Conservation (phyloP, 768 basidiomycete genomes). For the Dacryopinax spathularia region DNA sequence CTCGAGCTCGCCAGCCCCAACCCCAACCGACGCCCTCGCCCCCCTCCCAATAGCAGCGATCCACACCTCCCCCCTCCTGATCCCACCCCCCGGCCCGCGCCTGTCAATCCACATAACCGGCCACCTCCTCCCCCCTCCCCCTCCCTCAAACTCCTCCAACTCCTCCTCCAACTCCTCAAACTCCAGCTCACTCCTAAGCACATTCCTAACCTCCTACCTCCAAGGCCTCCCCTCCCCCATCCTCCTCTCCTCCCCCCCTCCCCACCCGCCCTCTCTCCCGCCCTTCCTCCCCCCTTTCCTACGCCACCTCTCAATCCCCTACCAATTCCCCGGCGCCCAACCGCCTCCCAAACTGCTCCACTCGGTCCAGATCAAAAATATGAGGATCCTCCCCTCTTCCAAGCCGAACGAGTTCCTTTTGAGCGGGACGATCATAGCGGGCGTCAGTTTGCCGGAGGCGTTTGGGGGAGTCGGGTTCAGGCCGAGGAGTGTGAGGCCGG, state of each 20-base stretch:
- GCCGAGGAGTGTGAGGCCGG: conserved; percentile 43
- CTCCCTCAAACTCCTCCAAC: conserved; percentile 29
- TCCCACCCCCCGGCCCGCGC: conserved; percentile 45
- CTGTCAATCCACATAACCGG: conserved; percentile 46
- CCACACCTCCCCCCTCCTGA: conserved; percentile 38
- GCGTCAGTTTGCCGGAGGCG: conserved; percentile 52
- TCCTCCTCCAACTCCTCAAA: conserved; percentile 13
- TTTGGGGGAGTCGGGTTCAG: conserved; percentile 41
- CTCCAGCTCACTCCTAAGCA: conserved; percentile 5
- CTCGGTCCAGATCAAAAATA: conserved; percentile 58
- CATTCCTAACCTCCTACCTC: conserved; percentile 29
- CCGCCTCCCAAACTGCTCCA: conserved; percentile 52
- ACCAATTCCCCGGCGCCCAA: conserved; percentile 50
- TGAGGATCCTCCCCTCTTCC: conserved; percentile 46
- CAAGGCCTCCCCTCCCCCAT: conserved; percentile 13
- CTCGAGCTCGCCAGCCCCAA: not conserved
- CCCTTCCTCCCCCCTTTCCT: conserved; percentile 43
- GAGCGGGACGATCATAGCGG: conserved; percentile 52
- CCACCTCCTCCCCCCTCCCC: conserved; percentile 33
- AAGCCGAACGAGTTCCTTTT: conserved; percentile 35
- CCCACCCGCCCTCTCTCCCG: conserved; percentile 47
- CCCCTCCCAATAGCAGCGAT: conserved; percentile 39
- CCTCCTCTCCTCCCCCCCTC: conserved; percentile 37
- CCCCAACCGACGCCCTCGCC: conserved; percentile 7
- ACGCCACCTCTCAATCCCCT: conserved; percentile 29